Percentiles rank a stretch among this genome's conserved stretches.
Evolutionary conservation across 2,329 filamentous ascomycete species (phyloP).

Genomic region (Paraphaeosphaeria sporulosa): DNA sequence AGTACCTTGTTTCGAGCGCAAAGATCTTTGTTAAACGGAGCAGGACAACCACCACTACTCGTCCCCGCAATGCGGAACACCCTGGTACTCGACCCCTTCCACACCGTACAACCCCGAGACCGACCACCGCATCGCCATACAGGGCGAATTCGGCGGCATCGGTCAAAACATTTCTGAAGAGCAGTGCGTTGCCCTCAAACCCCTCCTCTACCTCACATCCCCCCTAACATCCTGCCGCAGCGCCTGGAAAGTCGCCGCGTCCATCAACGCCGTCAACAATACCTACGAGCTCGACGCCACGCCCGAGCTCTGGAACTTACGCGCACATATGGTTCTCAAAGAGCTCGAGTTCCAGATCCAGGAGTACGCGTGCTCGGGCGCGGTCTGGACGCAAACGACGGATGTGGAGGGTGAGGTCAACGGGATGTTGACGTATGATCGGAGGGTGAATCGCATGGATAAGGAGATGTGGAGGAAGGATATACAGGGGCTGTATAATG

Average conservation of each 20-base stretch:
- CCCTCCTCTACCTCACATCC: not conserved
- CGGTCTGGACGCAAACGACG: conserved; percentile 76
- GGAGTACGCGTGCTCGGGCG: conserved; percentile 69
- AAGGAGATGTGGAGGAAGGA: conserved; percentile 66
- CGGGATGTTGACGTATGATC: conserved; percentile 73
- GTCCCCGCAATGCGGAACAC: conserved; percentile 73
- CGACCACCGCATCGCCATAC: conserved; percentile 66
- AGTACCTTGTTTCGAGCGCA: not conserved
- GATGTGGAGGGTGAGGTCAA: conserved; percentile 80
- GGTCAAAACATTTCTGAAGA: conserved; percentile 70
- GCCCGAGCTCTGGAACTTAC: conserved; percentile 71
- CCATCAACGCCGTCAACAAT: conserved; percentile 67
- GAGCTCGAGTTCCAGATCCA: conserved; percentile 60
- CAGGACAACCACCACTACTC: conserved; percentile 77
- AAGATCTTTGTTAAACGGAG: conserved; percentile 36
- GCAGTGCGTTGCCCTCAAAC: conserved; percentile 51
- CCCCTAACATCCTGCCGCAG: conserved; percentile 42
- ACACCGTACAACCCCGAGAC: conserved; percentile 57
- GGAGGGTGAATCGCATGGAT: conserved; percentile 66
- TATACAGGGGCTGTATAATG: conserved; percentile 66
- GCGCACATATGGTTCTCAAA: conserved; percentile 60
- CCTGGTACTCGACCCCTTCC: conserved; percentile 69
- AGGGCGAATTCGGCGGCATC: conserved; percentile 76
- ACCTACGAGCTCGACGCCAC: conserved; percentile 72
- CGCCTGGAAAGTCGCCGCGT: conserved; percentile 69